phyloP scores from a whole-genome alignment of 2,329 filamentous ascomycete species.

The Periconia sp. region DNA sequence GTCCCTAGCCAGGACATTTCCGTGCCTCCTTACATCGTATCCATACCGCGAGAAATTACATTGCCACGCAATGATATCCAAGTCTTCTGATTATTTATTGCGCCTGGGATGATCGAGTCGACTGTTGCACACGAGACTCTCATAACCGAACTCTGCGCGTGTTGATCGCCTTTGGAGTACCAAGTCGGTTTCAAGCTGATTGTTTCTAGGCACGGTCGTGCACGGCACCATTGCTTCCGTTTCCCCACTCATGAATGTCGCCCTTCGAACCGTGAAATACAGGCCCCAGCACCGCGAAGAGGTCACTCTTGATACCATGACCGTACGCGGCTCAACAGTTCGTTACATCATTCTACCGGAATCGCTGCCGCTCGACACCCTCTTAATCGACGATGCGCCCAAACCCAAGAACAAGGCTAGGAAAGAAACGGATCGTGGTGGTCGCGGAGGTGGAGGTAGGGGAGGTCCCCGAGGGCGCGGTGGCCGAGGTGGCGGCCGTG shows the following conservation, averaged over 20 bases:
- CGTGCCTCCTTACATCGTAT: too few species aligned
- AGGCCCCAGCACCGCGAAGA: constrained; percentile 85
- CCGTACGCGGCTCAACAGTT: constrained; percentile 93
- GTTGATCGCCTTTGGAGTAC: constrained; percentile 2
- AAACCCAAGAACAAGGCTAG: constrained; percentile 99
- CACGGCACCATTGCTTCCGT: constrained; percentile 97
- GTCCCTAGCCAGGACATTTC: too few species aligned
- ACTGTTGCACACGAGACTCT: background rate
- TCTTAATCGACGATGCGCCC: constrained; percentile 92
- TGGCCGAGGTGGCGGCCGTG: constrained; percentile 46
- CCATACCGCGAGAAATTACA: too few species aligned
- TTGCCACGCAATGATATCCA: too few species aligned
- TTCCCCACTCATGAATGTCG: constrained; percentile 98
- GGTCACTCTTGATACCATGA: constrained; percentile 90
- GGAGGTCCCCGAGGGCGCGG: constrained; percentile 53
- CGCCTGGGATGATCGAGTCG: background rate
- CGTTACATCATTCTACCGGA: constrained; percentile 97
- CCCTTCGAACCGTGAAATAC: constrained; percentile 95
- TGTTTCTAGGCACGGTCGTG: constrained; percentile 76
- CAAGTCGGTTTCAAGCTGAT: background rate
- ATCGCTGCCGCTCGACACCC: constrained; percentile 88
- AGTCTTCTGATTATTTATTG: too few species aligned
- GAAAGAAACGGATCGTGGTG: constrained; percentile 71
- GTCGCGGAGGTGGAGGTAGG: constrained; percentile 53
- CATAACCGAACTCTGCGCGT: background rate